Evolutionary conservation across 1,139 yeast species (phyloP), one percentile per base, ranked within the genome.

Genomic region (Yamadazyma jaroonii): DNA sequence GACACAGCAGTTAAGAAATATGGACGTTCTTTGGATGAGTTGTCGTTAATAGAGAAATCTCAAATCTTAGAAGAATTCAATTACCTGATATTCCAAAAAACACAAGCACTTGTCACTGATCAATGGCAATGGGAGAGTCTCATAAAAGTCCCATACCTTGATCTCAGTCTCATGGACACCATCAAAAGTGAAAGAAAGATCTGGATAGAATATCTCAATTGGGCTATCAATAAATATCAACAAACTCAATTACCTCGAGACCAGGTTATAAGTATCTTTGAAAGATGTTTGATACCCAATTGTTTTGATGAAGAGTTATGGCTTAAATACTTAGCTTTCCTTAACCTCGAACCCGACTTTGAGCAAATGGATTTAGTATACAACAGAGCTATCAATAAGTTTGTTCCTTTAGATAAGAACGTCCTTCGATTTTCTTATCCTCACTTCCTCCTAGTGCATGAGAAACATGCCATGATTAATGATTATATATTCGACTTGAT

Each of bases 61-160:
- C 72, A 67, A 37, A 52, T 69, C 3, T 53, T 74, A 6, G 77
- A 76, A 35, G 63, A 64, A 9, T 69, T 62, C 47, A 59, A 74
- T 38, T 65, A 68, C 37, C 54, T 48, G 2, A 52, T 74, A 0
- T 77, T 79, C 43, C 51, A 59, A 4, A 43, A 50, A 0, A 78
- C 82, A 0, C 85, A 81, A 49, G 44, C 43, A 1, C 56, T 61
- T 23, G 86, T 83, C 3, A 72, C 69, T 27, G 69, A 66, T 8
- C 67, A 77, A 36, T 84, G 92, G 92, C 59, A 62, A 3, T 81
- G 52, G 51, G 94, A 84, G 54, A 71, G 81, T 7, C 58, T 63
- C 8, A 57, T 84, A 7, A 61, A 62, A 5, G 59, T 62, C 36
- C 66, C 61, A 20, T 67, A 64, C 12, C 81, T 80, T 50, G 64